Base-by-base conservation (phyloP, 2,329 filamentous ascomycete genomes). In the Hymenoscyphus scutula region DNA sequence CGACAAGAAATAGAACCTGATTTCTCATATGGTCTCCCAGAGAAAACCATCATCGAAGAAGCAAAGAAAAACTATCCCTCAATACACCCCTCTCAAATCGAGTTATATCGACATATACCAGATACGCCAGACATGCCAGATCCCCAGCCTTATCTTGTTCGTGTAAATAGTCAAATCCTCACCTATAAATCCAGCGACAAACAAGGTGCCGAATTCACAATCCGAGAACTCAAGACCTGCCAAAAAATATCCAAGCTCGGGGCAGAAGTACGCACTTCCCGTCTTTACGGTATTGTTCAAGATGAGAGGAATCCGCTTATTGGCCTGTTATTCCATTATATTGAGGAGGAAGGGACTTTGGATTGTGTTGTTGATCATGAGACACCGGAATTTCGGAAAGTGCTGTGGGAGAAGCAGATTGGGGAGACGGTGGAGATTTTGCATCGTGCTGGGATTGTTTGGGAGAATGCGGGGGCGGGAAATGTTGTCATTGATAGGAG, bases 381-480 rank as follows among this genome's bases (percentile, higher is more conserved):
- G 10, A 67, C 66, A 45, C 57, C 63, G 37, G 45, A 53, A 60
- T 64, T 54, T 27, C 38, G 38, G 30, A 67, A 64, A 59, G 62
- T 56, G 32, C 68, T 66, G 41, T 72, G 69, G 69, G 60, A 62
- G n/a, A 54, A 62, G 54, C 68, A 69, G 62, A 56, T 71, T 37
- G 34, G 5, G 25, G 53, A 48, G 8, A 62, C 62, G 8, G 19
- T 67, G 17, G 45, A 37, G 41, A 45, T 27, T 15, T 38, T 68
- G 29, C 64, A 68, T 29, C 34, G 53, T 13, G 53, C 51, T n/a
- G 65, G 63, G 34, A 32, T 68, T 27, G 53, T 67, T 19, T 69
- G 68, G 65, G 61, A 66, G 15, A 65, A 69, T 63, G 62, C 48
- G n/a, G 66, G 67, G 51, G 54, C 63, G 41, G 65, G 60, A 1